Conservation (phyloP, 1,139 yeast species). For the Saccharomyces hybrid region DNA sequence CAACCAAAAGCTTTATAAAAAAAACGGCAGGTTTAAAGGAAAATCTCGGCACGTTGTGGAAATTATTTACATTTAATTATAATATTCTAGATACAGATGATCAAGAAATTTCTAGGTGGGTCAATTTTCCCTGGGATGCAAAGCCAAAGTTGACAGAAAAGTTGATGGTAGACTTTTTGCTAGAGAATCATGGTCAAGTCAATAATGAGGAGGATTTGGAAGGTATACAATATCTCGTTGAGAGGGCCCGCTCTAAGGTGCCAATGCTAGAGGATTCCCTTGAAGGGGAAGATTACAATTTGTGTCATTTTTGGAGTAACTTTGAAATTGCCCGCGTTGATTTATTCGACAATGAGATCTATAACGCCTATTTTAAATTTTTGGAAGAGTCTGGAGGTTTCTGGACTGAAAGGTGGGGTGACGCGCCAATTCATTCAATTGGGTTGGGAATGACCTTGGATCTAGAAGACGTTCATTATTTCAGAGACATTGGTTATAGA, state of each 20-base stretch:
- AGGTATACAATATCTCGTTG: constrained; percentile 11
- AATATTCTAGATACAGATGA: constrained; percentile 21
- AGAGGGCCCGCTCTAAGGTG: constrained; percentile 12
- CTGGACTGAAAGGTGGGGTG: constrained; percentile 86
- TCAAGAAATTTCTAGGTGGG: constrained; percentile 20
- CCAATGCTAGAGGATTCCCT: constrained; percentile 38
- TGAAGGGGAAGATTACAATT: constrained; percentile 58
- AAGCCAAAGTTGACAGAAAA: constrained; percentile 20
- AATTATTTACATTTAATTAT: constrained; percentile 38
- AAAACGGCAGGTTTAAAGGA: constrained; percentile 31
- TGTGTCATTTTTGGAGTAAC: constrained; percentile 88
- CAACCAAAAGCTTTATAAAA: constrained; percentile 55
- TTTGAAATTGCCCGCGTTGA: constrained; percentile 81
- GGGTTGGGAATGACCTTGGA: constrained; percentile 69
- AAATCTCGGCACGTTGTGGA: constrained; percentile 50
- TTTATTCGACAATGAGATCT: constrained; percentile 53
- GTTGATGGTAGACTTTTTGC: constrained; percentile 21
- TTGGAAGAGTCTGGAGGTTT: constrained; percentile 71
- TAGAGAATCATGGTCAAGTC: constrained; percentile 4
- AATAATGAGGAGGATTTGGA: constrained; percentile 9
- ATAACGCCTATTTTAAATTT: constrained; percentile 54
- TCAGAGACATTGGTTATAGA: constrained; percentile 77
- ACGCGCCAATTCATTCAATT: constrained; percentile 81
- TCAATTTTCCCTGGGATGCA: constrained; percentile 15
- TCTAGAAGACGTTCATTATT: constrained; percentile 65